Conservation (phyloP, 192 early-diverging fungal species). For the Thamnidium elegans region DNA sequence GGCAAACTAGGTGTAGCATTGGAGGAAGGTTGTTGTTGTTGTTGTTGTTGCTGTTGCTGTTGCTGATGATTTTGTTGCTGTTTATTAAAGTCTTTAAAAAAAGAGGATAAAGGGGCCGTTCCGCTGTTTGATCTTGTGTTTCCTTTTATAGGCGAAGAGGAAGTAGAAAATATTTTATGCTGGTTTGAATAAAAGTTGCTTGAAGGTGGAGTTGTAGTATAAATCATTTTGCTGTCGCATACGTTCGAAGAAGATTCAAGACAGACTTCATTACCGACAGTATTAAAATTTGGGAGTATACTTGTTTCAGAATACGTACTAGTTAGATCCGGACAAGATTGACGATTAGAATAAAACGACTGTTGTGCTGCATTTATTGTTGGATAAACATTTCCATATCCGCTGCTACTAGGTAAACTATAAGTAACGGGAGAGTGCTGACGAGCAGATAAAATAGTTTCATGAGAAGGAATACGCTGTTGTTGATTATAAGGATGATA, state of each 20-base stretch:
- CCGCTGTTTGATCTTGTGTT: background rate
- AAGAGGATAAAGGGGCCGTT: conserved; percentile 2
- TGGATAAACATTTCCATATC: background rate
- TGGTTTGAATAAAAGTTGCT: background rate
- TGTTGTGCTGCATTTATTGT: background rate
- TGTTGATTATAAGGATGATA: background rate
- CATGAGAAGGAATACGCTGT: conserved; percentile 9
- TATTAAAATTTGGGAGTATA: conserved; percentile 4
- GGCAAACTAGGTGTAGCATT: background rate
- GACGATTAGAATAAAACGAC: conserved; percentile 4
- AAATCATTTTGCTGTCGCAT: background rate
- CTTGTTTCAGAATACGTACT: conserved; percentile 10
- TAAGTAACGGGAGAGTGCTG: conserved; percentile 11
- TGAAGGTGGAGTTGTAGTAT: background rate
- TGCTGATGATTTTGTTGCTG: background rate
- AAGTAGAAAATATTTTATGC: background rate
- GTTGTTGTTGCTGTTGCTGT: background rate
- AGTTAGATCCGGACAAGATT: conserved; percentile 10
- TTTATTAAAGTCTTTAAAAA: background rate
- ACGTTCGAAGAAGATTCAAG: conserved; percentile 10
- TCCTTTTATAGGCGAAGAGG: background rate
- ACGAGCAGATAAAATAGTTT: conserved; percentile 1
- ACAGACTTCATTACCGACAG: background rate
- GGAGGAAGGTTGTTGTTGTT: background rate
- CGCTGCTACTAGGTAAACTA: background rate